phyloP scores from a whole-genome alignment of 2,329 filamentous ascomycete genomes.

The Botryosphaeria dothidea region DNA sequence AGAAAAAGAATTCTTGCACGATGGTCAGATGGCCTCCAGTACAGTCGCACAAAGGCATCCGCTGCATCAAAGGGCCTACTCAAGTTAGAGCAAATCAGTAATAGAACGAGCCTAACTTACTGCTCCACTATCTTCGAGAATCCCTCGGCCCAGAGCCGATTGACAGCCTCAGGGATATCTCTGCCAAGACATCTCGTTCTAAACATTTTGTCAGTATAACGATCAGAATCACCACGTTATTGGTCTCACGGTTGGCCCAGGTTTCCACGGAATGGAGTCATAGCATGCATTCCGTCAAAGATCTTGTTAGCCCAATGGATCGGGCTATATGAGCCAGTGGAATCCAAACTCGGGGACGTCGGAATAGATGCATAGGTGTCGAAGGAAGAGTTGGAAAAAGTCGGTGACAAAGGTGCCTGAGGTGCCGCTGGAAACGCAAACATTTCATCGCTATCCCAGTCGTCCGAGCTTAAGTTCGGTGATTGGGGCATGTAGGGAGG shows the following conservation, averaged over 20 bases:
- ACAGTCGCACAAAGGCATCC: slow-evolving; percentile 51
- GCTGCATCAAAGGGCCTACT: slow-evolving; percentile 50
- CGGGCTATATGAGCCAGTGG: slow-evolving; percentile 33
- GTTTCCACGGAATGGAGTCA: slow-evolving; percentile 35
- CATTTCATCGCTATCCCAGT: slow-evolving; percentile 14
- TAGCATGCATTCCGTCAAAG: slow-evolving; percentile 44
- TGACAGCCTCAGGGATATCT: slow-evolving; percentile 36
- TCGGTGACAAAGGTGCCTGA: slow-evolving; percentile 37
- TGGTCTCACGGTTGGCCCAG: slow-evolving; percentile 26
- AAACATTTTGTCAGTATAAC: slow-evolving; percentile 13
- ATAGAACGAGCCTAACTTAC: slow-evolving; percentile 22
- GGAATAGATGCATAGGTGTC: slow-evolving; percentile 38
- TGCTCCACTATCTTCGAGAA: slow-evolving; percentile 44
- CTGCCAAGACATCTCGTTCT: slow-evolving; percentile 37
- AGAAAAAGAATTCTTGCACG: slow-evolving; percentile 57
- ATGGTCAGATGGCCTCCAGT: slow-evolving; percentile 52
- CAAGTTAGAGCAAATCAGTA: not conserved
- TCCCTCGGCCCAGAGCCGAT: slow-evolving; percentile 37
- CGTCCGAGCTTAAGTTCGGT: not conserved
- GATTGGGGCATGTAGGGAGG: not conserved
- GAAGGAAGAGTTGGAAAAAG: slow-evolving; percentile 45
- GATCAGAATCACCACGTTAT: slow-evolving; percentile 21
- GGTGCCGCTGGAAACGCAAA: slow-evolving; percentile 11
- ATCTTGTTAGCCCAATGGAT: slow-evolving; percentile 47
- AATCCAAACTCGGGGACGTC: slow-evolving; percentile 7